A percentile compares a stretch with the other conserved stretches of the same genome.
Evolutionary conservation across 2,329 filamentous ascomycete genomes (phyloP).

Genomic region (Neurospora sp.): DNA sequence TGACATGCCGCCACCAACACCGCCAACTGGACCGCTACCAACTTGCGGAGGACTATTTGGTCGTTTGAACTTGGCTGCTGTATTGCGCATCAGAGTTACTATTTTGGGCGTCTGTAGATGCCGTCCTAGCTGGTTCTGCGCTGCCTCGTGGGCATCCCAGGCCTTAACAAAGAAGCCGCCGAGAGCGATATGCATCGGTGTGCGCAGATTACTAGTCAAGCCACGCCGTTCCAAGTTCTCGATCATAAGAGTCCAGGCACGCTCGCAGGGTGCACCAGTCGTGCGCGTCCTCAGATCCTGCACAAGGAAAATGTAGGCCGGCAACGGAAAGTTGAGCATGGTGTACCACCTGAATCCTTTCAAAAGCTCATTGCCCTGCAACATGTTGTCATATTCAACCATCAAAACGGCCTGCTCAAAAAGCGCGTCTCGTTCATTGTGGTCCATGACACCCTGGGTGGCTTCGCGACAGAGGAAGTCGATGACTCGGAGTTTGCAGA

Average conservation of each 20-base stretch:
- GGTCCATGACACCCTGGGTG: slow-evolving; percentile 26
- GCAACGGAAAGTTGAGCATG: slow-evolving; percentile 48
- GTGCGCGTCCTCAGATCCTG: slow-evolving; percentile 43
- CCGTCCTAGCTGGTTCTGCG: slow-evolving; percentile 34
- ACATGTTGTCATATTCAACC: slow-evolving; percentile 48
- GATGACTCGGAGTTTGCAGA: slow-evolving; percentile 47
- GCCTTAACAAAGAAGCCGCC: slow-evolving; percentile 49
- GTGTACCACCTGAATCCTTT: slow-evolving; percentile 49
- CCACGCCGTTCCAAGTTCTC: slow-evolving; percentile 44
- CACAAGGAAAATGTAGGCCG: slow-evolving; percentile 50
- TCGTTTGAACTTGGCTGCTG: slow-evolving; percentile 20
- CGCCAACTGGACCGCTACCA: neutral
- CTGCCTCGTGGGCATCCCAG: slow-evolving; percentile 47
- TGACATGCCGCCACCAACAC: neutral
- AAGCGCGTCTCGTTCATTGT: slow-evolving; percentile 39
- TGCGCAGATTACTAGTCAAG: slow-evolving; percentile 37
- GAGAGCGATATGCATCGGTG: slow-evolving; percentile 48
- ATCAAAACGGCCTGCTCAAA: slow-evolving; percentile 46
- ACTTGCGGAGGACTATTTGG: neutral
- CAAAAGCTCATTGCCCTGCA: slow-evolving; percentile 40
- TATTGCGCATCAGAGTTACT: slow-evolving; percentile 37
- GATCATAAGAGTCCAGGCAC: slow-evolving; percentile 47
- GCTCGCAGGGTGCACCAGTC: slow-evolving; percentile 45
- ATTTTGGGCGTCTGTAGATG: slow-evolving; percentile 34
- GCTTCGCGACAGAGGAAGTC: slow-evolving; percentile 39